Conservation (phyloP, 106 monocot species). For the Amphibolis antarctica region DNA sequence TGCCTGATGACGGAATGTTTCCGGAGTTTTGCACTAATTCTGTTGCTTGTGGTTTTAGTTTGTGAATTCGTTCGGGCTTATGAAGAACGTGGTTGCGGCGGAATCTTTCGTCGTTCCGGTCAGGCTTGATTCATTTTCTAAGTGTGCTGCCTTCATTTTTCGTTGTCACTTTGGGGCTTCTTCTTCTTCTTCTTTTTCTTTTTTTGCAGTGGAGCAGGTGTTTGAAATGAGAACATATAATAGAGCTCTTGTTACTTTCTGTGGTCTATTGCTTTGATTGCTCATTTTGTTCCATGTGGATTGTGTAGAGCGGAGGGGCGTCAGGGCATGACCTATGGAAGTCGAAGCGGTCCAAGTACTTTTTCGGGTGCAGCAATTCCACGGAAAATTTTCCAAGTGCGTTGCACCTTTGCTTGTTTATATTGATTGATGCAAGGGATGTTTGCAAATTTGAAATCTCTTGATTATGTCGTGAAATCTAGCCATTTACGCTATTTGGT, state of each 20-base stretch:
- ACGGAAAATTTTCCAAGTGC: conserved; percentile 56
- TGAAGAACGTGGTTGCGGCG: conserved; percentile 4
- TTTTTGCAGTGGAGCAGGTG: neutral
- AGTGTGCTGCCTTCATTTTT: neutral
- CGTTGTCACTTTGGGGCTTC: too few species aligned
- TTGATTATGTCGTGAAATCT: neutral
- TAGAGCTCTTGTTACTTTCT: too few species aligned
- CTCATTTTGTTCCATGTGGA: neutral
- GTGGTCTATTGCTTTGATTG: too few species aligned
- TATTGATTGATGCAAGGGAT: neutral
- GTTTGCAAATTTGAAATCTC: too few species aligned
- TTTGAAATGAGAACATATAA: too few species aligned
- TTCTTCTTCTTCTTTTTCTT: too few species aligned
- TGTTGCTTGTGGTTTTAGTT: conserved; percentile 18
- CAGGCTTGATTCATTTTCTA: neutral
- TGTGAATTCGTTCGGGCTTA: conserved; percentile 4
- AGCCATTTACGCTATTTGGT: too few species aligned
- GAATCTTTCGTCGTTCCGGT: conserved; percentile 49
- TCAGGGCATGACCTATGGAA: conserved; percentile 42
- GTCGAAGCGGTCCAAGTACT: conserved; percentile 45
- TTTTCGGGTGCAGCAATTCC: conserved; percentile 73
- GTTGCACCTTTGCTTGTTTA: neutral
- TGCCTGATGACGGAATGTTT: too few species aligned
- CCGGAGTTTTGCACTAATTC: too few species aligned
- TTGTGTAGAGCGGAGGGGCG: conserved; percentile 27